Evolutionary conservation across 441 rosid genomes (phyloP), one percentile per base, ranked within the genome.

Genomic region (Gossypium davidsonii): DNA sequence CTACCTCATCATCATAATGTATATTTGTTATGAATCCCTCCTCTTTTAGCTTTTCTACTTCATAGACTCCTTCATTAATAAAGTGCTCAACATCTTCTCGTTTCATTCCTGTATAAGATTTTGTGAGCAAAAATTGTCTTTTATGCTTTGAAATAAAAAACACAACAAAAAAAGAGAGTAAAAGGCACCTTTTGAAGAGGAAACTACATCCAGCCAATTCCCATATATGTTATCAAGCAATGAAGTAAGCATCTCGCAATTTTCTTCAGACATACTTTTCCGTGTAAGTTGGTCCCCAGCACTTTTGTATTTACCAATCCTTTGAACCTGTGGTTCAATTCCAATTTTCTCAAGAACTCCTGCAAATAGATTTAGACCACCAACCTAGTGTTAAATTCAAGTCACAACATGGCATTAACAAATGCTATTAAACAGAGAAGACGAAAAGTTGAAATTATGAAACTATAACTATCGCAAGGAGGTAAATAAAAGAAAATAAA

Each of bases 241-340:
- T 25, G 90, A 83, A 23, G 95, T 92, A 80, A 94, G 84, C 98
- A 92, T 94, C 90, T 94, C 97, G 70, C 92, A 83, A 76, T 94
- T 94, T 79, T 89, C 98, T 83, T 92, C 87, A 2, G 98, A 92
- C 89, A 94, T 89, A 68, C 77, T 84, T 79, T 87, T 94, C 18
- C 97, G 93, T 1, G 83, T 68, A 73, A 94, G 93, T 79, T 92
- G 98, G 80, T 94, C 98, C 70, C 98, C 98, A 17, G 94, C 94
- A 84, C 97, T 92, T 84, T 92, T 94, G 79, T 91, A 94, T 80
- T 94, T 94, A 57, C 98, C 98, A 77, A 94, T 88, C 81, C 98
- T 85, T 86, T 90, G 84, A 49, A 94, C 91, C 82, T 92, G 94
- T 31, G 97, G 97, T 80, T 92, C 88, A 79, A 92, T 79, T 74